A percentile compares a stretch with the other conserved stretches of the same genome.
phyloP scores from a whole-genome alignment of 1,284 basidiomycete genomes.

The Erythrobasidium hasegawianum region DNA sequence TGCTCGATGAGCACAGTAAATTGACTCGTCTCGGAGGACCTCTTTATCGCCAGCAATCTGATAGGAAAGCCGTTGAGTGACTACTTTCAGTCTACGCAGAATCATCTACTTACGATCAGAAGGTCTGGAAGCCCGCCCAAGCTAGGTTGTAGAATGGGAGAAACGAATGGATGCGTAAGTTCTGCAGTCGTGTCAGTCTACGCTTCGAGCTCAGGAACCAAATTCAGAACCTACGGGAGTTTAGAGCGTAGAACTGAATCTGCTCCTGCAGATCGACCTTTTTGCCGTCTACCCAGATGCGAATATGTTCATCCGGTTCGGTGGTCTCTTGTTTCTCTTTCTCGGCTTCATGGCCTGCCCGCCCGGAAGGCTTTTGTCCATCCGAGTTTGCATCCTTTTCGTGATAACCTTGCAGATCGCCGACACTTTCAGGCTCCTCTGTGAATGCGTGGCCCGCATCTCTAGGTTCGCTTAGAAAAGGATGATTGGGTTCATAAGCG shows the following conservation, averaged over 20 bases:
- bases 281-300: slow-evolving; percentile 43
- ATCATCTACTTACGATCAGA: slow-evolving; percentile 49
- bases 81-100: no score
- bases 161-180: slow-evolving; percentile 54
- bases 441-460: no score
- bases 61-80: no score
- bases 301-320: slow-evolving; percentile 41
- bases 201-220: not conserved
- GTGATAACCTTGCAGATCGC: no score
- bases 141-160: slow-evolving; percentile 53
- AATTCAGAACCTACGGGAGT: not conserved
- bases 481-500: no score
- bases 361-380: no score
- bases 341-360: not conserved
- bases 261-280: slow-evolving; percentile 48
- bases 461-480: no score
- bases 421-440: no score
- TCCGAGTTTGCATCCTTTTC: no score
- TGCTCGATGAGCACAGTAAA: slow-evolving; percentile 54
- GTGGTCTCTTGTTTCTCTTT: not conserved
- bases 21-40: slow-evolving; percentile 51
- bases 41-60: slow-evolving; percentile 52
- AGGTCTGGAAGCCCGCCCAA: slow-evolving; percentile 55
- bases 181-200: slow-evolving; percentile 51
- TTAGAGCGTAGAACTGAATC: slow-evolving; percentile 52